Evolutionary conservation across 192 early-diverging fungal species (phyloP), one percentile per base, ranked within the genome.

Genomic region (Podila epicladia): DNA sequence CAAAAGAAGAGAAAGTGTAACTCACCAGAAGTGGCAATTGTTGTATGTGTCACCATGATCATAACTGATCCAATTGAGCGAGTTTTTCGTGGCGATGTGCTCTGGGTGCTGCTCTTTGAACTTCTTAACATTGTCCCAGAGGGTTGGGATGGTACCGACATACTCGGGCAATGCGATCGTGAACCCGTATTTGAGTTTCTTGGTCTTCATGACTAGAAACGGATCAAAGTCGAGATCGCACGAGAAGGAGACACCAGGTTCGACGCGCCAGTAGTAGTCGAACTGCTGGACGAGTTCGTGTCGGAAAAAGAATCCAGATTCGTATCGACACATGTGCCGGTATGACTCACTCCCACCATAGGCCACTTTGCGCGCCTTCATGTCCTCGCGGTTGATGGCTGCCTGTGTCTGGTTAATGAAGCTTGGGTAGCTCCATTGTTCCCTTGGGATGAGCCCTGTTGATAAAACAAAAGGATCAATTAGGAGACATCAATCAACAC

Each of bases 201-300:
- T 89, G 53, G 91, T 82, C 67, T 91, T 77, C 92, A 96, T 95
- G 68, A 86, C 88, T 60, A 85, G 22, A 78, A 96, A 96, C 19
- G 93, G 92, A 69, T 96, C 95, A 82, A 94, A 89, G 66, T 89
- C 84, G n/a, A 96, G 84, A 58, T 95, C 91, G 84, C 95, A 96
- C 37, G 57, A 84, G 74, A 94, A 96, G 32, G 91, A 74, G 13
- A 95, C 95, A 28, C 86, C 88, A 2, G 95, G 95, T 72, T 96
- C 95, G 5, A 96, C 87, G 28, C 95, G 86, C 94, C 95, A 96
- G 85, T 94, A 96, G 72, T 87, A 96, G 26, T 94, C 91, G 72
- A 87, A 93, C 67, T 91, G 65, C 24, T 86, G 73, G 61, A 92
- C 83, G 6, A 96, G 78, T 35, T 89, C 89, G 67, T 96, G 94